Base-by-base conservation (phyloP, 106 monocot species). In the Iris macrosiphon region DNA sequence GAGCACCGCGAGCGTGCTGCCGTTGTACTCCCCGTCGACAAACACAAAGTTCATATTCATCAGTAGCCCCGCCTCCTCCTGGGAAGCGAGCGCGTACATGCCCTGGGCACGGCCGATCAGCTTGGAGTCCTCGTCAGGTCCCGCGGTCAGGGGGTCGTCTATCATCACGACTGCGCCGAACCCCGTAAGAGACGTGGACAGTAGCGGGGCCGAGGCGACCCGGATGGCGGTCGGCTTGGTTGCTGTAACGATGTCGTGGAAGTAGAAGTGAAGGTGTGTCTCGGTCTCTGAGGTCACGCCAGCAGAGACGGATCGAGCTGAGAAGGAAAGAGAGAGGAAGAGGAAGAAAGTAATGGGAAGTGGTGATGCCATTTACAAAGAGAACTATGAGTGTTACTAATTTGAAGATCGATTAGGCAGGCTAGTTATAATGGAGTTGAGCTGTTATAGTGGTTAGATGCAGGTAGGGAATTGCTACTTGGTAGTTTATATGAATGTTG, bases 111-210 rank as follows among this genome's bases (percentile, higher is more conserved):
- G 34, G 0, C 78, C 73, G 14, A 79, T 30, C 1, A 69, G 52
- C 12, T 52, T 68, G 6, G 73, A 79, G 24, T 42, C 28, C 0
- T 27, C 13, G 27, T 73, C 63, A 4, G 72, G 67, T 28, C 62
- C 68, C 2, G 40, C 58, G 4, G 71, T 66, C 5, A 79, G 45
- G 1, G 67, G 64, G 37, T 73, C 73, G 63, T 79, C 79, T 3
- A 73, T 73, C 45, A 79, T 62, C 13, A 59, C 63, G 3, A 68
- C 58, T 9, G 63, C 37, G 19, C 79, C 79, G 41, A 79, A 79
- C 9, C 45, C 47, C 10, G 72, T 53, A n/a, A 46, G 13, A 1
- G 62, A 49, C 0, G 14, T n/a, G 45, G 33, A 13, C 1, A 42
- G 34, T 29, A 52, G 11, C 1, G 68, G 31, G 0, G 50, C 62